These are phyloP conservation scores for Echeveria elegans DNA, from an alignment of 164 flowering plant genomes.

Conservation along the genomic window DNA sequence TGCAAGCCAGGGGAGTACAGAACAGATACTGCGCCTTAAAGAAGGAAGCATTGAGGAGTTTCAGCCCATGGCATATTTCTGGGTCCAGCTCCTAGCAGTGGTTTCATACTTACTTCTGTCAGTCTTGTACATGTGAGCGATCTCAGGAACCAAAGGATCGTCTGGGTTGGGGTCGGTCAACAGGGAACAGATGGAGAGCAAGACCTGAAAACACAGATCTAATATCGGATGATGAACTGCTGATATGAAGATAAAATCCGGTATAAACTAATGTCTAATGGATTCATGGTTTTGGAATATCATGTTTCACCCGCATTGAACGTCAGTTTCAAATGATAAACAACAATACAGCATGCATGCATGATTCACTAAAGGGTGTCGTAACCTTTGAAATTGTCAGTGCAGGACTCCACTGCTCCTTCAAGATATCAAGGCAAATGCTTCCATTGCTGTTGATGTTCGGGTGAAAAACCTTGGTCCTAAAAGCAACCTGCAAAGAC, in stretches of 20 bases:
- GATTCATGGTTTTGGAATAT: background rate
- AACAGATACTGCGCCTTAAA: background rate
- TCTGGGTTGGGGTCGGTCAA: constrained; percentile 1
- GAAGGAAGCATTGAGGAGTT: background rate
- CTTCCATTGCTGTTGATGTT: constrained; percentile 7
- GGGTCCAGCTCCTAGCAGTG: constrained; percentile 6
- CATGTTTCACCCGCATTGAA: background rate
- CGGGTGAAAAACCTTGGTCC: constrained; percentile 7
- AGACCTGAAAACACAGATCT: background rate
- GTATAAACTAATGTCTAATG: background rate
- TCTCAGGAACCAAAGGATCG: constrained; percentile 5
- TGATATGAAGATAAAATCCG: background rate
- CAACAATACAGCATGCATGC: too few relatives aligned
- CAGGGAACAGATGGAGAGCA: constrained; percentile 2
- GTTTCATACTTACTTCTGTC: constrained; percentile 7
- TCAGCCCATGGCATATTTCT: constrained; percentile 5
- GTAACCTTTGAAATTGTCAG: constrained; percentile 2
- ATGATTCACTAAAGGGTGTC: background rate
- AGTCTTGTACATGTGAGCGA: constrained; percentile 6
- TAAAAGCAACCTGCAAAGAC: constrained; percentile 3
- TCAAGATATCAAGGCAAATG: constrained; percentile 6
- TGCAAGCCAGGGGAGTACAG: background rate
- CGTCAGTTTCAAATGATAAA: background rate
- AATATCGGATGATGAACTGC: too few relatives aligned
- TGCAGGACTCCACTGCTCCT: constrained; percentile 8